These are phyloP conservation scores for Phialemonium atrogriseum DNA, from an alignment of 2,329 filamentous ascomycete genomes.

Conservation along the genomic window DNA sequence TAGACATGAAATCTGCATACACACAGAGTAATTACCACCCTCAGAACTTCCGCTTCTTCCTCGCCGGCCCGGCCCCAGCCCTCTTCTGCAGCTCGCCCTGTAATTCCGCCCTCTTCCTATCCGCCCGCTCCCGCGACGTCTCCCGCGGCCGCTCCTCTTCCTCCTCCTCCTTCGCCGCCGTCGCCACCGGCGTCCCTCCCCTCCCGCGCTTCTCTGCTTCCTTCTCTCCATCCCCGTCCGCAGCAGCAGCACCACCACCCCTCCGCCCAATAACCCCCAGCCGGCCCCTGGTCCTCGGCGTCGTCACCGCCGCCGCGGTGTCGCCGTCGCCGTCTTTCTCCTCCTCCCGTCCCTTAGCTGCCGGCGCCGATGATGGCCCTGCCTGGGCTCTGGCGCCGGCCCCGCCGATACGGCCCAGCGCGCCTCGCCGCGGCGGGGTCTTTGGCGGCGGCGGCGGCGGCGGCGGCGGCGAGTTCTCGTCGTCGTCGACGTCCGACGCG, in stretches of 20 bases:
- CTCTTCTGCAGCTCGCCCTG: constrained; percentile 42
- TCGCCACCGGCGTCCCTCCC: constrained; percentile 1
- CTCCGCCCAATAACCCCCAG: constrained; percentile 17
- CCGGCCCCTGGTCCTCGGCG: constrained; percentile 7
- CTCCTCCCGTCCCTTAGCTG: constrained; percentile 10
- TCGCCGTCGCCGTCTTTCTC: constrained; percentile 14
- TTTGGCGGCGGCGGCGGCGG: constrained; percentile 15
- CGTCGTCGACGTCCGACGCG: constrained; percentile 8
- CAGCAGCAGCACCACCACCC: constrained; percentile 1
- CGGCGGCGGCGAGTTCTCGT: constrained; percentile 8
- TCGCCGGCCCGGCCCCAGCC: constrained; percentile 38
- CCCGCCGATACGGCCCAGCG: constrained; percentile 35
- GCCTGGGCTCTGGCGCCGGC: constrained; percentile 14
- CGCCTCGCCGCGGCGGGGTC: constrained; percentile 18
- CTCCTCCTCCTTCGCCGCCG: constrained; percentile 13
- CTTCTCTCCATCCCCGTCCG: constrained; percentile 1
- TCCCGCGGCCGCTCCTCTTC: constrained; percentile 24
- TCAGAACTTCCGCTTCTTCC: constrained; percentile 50
- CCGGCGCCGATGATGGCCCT: background rate
- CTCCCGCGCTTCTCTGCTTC: too few relatives aligned
- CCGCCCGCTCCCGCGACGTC: constrained; percentile 36
- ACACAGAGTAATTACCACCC: too few relatives aligned
- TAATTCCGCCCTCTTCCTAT: constrained; percentile 42
- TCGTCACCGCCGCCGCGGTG: constrained; percentile 8
- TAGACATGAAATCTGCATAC: too few relatives aligned